phyloP scores from a whole-genome alignment of 1,284 basidiomycete genomes.

The Trametes sp. region DNA sequence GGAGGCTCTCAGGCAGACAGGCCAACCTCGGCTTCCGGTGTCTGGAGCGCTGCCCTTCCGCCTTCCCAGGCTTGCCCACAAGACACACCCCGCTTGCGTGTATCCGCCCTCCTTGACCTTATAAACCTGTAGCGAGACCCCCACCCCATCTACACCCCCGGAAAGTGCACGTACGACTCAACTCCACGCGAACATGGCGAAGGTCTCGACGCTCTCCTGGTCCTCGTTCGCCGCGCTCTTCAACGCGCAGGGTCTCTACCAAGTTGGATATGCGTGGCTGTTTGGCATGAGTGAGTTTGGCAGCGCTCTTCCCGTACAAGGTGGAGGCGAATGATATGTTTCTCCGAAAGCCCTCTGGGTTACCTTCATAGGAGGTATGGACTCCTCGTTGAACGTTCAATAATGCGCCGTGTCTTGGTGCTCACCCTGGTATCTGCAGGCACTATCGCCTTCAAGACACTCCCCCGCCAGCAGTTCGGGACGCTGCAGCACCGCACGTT shows the following conservation, averaged over 20 bases:
- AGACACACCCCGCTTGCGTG: constrained; percentile 27
- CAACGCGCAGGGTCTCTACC: constrained; percentile 57
- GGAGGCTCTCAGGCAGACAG: background rate
- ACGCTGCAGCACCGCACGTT: constrained; percentile 77
- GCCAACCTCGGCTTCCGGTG: constrained; percentile 8
- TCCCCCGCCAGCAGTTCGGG: constrained; percentile 80
- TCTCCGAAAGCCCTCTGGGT: constrained; percentile 67
- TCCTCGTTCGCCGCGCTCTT: constrained; percentile 50
- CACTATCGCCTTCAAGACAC: constrained; percentile 62
- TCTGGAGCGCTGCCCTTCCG: background rate
- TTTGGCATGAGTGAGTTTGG: constrained; percentile 71
- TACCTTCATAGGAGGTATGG: constrained; percentile 68
- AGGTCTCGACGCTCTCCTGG: constrained; percentile 45
- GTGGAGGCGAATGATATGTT: background rate
- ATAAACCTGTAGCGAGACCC: background rate
- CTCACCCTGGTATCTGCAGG: constrained; percentile 45
- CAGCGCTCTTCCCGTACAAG: background rate
- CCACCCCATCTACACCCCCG: background rate
- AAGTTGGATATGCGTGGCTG: constrained; percentile 64
- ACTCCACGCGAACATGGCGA: constrained; percentile 22
- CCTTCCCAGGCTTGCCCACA: constrained; percentile 18
- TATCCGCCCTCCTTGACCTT: background rate
- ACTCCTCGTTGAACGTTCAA: background rate
- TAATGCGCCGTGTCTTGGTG: background rate
- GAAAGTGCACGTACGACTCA: background rate